A percentile compares a stretch with the other conserved stretches of the same genome.
Conservation (phyloP, 1,139 yeast species). For the Taphrina wiesneri region DNA sequence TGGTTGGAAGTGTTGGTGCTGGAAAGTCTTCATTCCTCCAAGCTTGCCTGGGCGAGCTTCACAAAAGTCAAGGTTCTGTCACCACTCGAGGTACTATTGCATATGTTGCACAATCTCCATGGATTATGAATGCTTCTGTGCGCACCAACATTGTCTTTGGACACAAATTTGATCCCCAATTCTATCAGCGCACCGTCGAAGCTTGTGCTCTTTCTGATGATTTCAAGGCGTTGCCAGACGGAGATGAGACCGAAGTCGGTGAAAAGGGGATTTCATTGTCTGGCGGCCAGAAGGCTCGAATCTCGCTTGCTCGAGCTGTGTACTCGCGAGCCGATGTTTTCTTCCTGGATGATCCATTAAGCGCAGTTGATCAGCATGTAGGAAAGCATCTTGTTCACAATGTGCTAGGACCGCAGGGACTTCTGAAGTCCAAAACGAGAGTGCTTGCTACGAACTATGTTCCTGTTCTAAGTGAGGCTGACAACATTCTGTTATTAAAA, state of each 20-base stretch:
- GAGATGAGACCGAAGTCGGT: constrained; percentile 89
- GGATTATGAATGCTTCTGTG: constrained; percentile 95
- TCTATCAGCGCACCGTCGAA: constrained; percentile 72
- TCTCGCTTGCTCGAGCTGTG: constrained; percentile 91
- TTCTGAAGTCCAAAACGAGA: constrained; percentile 72
- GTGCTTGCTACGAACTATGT: constrained; percentile 87
- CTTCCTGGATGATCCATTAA: constrained; percentile 84
- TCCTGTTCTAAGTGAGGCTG: constrained; percentile 77
- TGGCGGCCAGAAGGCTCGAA: constrained; percentile 96
- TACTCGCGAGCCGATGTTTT: constrained; percentile 92
- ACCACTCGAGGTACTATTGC: constrained; percentile 77
- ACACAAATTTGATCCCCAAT: constrained; percentile 73
- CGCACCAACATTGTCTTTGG: constrained; percentile 90
- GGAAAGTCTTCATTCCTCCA: constrained; percentile 90
- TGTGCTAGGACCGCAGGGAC: constrained; percentile 78
- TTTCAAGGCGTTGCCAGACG: constrained; percentile 75
- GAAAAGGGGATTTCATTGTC: constrained; percentile 95
- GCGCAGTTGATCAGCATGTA: constrained; percentile 95
- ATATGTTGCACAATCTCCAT: constrained; percentile 88
- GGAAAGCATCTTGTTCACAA: constrained; percentile 78
- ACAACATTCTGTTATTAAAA: constrained; percentile 67
- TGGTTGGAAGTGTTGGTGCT: constrained; percentile 89
- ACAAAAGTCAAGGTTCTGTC: constrained; percentile 75
- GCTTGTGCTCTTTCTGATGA: constrained; percentile 91
- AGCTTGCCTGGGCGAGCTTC: constrained; percentile 80